Conservation (phyloP, 2,329 filamentous ascomycete genomes). For the Botrytis cinerea region DNA sequence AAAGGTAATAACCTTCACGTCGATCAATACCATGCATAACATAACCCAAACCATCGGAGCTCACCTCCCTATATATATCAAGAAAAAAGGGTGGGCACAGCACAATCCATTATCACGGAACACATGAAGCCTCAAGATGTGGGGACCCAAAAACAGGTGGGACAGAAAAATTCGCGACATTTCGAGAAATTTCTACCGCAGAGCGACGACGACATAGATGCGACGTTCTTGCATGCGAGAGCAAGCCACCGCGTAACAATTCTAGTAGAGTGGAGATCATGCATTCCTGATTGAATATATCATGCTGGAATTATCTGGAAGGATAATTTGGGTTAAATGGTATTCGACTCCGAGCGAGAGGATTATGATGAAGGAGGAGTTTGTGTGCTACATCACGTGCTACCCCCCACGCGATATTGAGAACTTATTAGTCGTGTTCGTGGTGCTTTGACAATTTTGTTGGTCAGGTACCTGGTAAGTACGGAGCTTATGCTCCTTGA, state of each 20-base stretch:
- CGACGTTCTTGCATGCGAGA: too few species aligned
- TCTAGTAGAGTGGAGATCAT: background rate
- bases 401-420: background rate
- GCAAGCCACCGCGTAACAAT: background rate
- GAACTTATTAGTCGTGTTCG: background rate
- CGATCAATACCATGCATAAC: background rate
- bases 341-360: background rate
- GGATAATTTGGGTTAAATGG: background rate
- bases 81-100: background rate
- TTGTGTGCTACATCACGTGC: background rate
- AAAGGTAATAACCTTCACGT: background rate
- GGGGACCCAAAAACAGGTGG: background rate
- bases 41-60: background rate
- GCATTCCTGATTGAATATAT: background rate
- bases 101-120: background rate
- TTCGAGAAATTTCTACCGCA: constrained; percentile 14
- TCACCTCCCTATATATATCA: background rate
- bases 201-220: background rate
- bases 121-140: constrained; percentile 3
- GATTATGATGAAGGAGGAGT: background rate
- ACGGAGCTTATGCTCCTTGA: background rate
- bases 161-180: background rate
- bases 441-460: background rate
- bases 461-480: background rate
- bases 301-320: background rate